A percentile compares a stretch with the other conserved stretches of the same genome.
These are phyloP conservation scores for Cladosporium austrohemisphaericum DNA, from an alignment of 2,329 filamentous ascomycete genomes.

Conservation along the genomic window DNA sequence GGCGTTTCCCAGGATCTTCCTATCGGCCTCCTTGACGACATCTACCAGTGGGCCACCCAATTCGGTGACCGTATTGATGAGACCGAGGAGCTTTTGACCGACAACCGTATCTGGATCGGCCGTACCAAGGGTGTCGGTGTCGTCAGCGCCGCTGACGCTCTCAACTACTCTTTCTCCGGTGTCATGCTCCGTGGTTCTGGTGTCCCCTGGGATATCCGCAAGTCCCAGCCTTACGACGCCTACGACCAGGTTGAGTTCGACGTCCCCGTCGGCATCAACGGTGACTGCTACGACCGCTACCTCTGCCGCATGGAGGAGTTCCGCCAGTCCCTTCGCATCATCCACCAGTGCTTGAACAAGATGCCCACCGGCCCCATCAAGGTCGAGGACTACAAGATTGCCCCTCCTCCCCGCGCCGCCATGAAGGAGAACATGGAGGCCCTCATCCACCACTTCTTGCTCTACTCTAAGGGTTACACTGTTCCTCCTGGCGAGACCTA, in stretches of 20 bases:
- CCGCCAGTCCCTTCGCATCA: slow-evolving; percentile 95
- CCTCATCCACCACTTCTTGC: slow-evolving; percentile 96
- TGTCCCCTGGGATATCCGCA: slow-evolving; percentile 93
- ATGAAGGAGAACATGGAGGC: slow-evolving; percentile 99
- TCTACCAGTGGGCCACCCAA: slow-evolving; percentile 99
- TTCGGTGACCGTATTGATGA: slow-evolving; percentile 98
- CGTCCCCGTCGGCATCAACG: slow-evolving; percentile 91
- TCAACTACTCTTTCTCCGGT: slow-evolving; percentile 94
- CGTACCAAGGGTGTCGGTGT: slow-evolving; percentile 89
- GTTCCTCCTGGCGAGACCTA: slow-evolving; percentile 98
- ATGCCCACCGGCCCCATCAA: slow-evolving; percentile 93
- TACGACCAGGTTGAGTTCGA: slow-evolving; percentile 98
- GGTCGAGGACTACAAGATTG: slow-evolving; percentile 98
- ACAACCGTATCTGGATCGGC: slow-evolving; percentile 99
- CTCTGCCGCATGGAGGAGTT: slow-evolving; percentile 99
- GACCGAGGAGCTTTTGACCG: slow-evolving; percentile 96
- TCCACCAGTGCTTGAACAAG: slow-evolving; percentile 98
- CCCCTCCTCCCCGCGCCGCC: slow-evolving; percentile 87
- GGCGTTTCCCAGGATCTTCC: slow-evolving; percentile 96
- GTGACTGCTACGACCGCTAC: slow-evolving; percentile 99
- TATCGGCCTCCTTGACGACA: slow-evolving; percentile 90
- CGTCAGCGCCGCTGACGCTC: slow-evolving; percentile 84
- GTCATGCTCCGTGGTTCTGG: slow-evolving; percentile 98
- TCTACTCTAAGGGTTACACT: slow-evolving; percentile 97
- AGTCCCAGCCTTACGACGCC: slow-evolving; percentile 94